phyloP scores from a whole-genome alignment of 441 rosid species.

The Populus hybrid region DNA sequence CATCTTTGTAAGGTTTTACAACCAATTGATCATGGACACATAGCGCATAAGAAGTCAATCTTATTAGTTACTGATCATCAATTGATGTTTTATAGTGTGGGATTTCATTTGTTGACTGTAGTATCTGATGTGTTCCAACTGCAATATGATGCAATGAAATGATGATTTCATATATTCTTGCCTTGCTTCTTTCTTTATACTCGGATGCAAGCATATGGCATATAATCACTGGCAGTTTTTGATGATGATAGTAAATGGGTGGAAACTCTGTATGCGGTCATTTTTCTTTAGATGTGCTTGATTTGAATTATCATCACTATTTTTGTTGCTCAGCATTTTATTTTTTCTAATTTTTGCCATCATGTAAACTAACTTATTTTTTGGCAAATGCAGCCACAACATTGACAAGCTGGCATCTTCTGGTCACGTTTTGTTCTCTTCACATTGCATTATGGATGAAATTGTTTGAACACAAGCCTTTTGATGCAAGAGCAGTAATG shows the following conservation, averaged over 20 bases:
- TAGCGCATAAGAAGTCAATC: not conserved
- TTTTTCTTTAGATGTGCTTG: not conserved
- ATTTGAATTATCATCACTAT: not conserved
- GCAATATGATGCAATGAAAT: not conserved
- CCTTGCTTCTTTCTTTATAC: not conserved
- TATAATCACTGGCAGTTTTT: not conserved
- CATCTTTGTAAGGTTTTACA: not conserved
- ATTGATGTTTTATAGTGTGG: not conserved
- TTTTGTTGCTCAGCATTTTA: not conserved
- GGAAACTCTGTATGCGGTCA: not conserved
- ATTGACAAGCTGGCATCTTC: slow-evolving; percentile 99
- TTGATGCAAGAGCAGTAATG: slow-evolving; percentile 97
- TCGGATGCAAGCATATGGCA: too few species aligned
- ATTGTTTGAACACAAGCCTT: slow-evolving; percentile 97
- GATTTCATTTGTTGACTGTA: not conserved
- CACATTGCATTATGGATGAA: slow-evolving; percentile 97
- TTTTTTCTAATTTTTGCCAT: not conserved
- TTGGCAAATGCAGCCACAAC: slow-evolving; percentile 74
- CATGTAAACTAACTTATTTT: slow-evolving; percentile 5
- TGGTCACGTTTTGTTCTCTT: slow-evolving; percentile 98
- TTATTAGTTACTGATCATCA: not conserved
- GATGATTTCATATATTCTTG: not conserved
- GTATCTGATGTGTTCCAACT: not conserved
- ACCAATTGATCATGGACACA: not conserved
- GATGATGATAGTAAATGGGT: not conserved